Evolutionary conservation across 164 flowering plant genomes (phyloP).

Genomic region (Pachysandra terminalis): DNA sequence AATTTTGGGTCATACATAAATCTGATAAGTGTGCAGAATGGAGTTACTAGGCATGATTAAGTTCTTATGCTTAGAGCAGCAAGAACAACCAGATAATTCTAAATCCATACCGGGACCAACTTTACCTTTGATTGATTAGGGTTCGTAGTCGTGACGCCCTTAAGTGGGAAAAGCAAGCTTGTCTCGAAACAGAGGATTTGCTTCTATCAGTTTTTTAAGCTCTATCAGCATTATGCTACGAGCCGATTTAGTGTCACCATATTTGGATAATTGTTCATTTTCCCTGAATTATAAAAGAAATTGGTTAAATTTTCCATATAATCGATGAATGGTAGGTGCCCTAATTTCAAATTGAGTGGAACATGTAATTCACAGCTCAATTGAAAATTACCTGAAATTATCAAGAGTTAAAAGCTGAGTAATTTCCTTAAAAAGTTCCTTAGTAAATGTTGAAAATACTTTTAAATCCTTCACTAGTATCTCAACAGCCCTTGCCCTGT

Average conservation of each 20-base stretch:
- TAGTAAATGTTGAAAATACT: conserved; percentile 79
- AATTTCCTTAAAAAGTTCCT: conserved; percentile 77
- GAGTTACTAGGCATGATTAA: not conserved
- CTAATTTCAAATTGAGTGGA: not conserved
- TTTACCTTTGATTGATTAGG: conserved; percentile 86
- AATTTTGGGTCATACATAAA: not conserved
- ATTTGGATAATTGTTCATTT: conserved; percentile 92
- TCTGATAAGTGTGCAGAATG: not conserved
- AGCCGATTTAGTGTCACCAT: conserved; percentile 91
- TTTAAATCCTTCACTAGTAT: conserved; percentile 79
- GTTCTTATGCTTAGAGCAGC: not conserved
- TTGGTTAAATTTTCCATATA: not conserved
- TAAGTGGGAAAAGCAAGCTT: conserved; percentile 76
- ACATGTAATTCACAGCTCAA: not conserved
- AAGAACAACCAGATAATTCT: not conserved
- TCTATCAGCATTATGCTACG: conserved; percentile 82
- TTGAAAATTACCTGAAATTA: conserved; percentile 63
- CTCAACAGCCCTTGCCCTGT: conserved; percentile 81
- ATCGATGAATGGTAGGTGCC: not conserved
- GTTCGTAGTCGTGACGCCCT: conserved; percentile 77
- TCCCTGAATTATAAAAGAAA: conserved; percentile 45
- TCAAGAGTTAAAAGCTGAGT: conserved; percentile 71
- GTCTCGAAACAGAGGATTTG: conserved; percentile 88
- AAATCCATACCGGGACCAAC: conserved; percentile 1
- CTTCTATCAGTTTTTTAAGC: conserved; percentile 83